Percentiles rank a stretch among this genome's conserved stretches.
phyloP scores from a whole-genome alignment of 2,329 filamentous ascomycete genomes.

The Phoma herbarum region DNA sequence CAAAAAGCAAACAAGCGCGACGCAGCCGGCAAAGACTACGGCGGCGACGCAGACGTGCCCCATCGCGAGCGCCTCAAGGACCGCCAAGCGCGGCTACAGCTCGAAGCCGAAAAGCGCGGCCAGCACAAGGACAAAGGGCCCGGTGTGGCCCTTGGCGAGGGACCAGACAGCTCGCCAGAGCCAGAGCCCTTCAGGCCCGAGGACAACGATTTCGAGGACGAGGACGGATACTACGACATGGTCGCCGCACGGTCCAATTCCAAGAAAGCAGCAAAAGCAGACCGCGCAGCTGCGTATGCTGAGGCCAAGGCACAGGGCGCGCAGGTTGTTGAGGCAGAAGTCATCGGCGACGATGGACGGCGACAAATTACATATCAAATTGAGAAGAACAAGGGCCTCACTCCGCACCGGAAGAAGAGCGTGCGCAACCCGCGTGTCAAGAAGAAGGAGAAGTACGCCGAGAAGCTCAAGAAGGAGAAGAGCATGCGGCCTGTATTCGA shows the following conservation, averaged over 20 bases:
- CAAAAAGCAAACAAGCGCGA: constrained; percentile 91
- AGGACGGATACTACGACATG: constrained; percentile 89
- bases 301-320: constrained; percentile 65
- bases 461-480: constrained; percentile 96
- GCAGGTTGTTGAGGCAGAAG: constrained; percentile 71
- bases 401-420: constrained; percentile 91
- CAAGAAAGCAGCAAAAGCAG: constrained; percentile 79
- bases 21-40: constrained; percentile 74
- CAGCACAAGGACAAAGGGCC: constrained; percentile 63
- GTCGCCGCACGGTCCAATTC: constrained; percentile 72
- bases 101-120: constrained; percentile 86
- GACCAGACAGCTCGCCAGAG: constrained; percentile 73
- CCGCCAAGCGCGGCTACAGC: constrained; percentile 83
- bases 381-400: constrained; percentile 96
- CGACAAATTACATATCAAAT: constrained; percentile 93
- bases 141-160: constrained; percentile 71
- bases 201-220: constrained; percentile 57
- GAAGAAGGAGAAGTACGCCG: constrained; percentile 95
- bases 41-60: constrained; percentile 84
- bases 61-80: constrained; percentile 89
- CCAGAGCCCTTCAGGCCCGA: constrained; percentile 56
- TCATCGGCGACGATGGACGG: constrained; percentile 83
- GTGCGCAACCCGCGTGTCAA: constrained; percentile 94
- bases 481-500: constrained; percentile 88
- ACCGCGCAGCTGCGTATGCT: constrained; percentile 65